These are phyloP conservation scores for Umbelopsis ramanniana DNA, from an alignment of 192 early-diverging fungal genomes.

Conservation along the genomic window DNA sequence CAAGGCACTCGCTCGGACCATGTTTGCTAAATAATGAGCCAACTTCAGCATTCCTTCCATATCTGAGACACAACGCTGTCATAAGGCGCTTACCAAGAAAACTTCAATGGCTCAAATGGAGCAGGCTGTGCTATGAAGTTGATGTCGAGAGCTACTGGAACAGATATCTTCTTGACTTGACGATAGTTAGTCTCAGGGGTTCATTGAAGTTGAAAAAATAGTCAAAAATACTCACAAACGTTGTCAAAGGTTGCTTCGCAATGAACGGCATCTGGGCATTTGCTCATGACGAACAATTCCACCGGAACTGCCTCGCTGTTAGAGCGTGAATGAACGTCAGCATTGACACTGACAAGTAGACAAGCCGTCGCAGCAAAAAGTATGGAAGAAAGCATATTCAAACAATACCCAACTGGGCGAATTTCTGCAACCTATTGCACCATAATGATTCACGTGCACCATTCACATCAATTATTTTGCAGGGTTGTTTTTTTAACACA, in stretches of 20 bases:
- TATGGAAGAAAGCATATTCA: too few relatives aligned
- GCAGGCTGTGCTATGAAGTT: slow-evolving; percentile 30
- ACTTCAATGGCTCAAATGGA: neutral
- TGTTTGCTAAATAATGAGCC: slow-evolving; percentile 35
- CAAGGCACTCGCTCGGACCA: slow-evolving; percentile 46
- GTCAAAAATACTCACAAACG: slow-evolving; percentile 42
- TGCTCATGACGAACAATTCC: slow-evolving; percentile 76
- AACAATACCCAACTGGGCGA: neutral
- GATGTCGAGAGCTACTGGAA: slow-evolving; percentile 26
- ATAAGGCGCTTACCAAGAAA: slow-evolving; percentile 16
- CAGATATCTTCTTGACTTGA: slow-evolving; percentile 4
- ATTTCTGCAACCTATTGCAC: neutral
- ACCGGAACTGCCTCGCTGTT: slow-evolving; percentile 41
- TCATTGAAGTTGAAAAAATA: neutral
- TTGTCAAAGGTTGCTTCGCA: slow-evolving; percentile 55
- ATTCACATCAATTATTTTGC: neutral
- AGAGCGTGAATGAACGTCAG: neutral
- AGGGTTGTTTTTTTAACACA: neutral
- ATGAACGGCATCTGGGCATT: slow-evolving; percentile 65
- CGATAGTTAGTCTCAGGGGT: neutral
- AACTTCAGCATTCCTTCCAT: neutral
- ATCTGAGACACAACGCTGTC: too few relatives aligned
- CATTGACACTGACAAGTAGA: neutral
- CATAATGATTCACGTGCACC: neutral
- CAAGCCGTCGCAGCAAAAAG: neutral